These are phyloP conservation scores for Elsinoe australis DNA, from an alignment of 2,329 filamentous ascomycete species.

Conservation along the genomic window DNA sequence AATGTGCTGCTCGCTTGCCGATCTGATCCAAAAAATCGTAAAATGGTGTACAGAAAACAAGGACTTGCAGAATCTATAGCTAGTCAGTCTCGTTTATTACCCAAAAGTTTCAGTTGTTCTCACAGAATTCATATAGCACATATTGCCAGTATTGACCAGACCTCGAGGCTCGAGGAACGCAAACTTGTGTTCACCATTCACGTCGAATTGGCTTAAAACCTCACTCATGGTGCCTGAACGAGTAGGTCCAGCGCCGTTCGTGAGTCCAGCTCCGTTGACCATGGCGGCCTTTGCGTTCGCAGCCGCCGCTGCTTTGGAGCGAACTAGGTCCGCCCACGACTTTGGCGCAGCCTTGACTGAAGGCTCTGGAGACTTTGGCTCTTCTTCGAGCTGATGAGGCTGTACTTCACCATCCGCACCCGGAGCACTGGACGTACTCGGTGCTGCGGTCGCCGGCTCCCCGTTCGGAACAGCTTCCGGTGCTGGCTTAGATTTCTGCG, in stretches of 20 bases:
- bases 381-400: no score
- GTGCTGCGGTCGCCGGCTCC: not conserved
- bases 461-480: slow-evolving; percentile 23
- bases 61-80: slow-evolving; percentile 77
- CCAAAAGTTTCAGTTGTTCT: slow-evolving; percentile 32
- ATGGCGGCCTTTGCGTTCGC: slow-evolving; percentile 27
- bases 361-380: slow-evolving; percentile 34
- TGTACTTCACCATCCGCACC: no score
- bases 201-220: slow-evolving; percentile 64
- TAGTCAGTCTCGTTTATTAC: slow-evolving; percentile 30
- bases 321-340: slow-evolving; percentile 63
- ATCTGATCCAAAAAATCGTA: slow-evolving; percentile 88
- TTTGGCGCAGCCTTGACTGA: slow-evolving; percentile 35
- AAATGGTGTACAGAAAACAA: slow-evolving; percentile 89
- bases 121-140: slow-evolving; percentile 99
- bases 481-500: slow-evolving; percentile 34
- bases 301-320: slow-evolving; percentile 38
- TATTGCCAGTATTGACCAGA: slow-evolving; percentile 93
- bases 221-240: slow-evolving; percentile 63
- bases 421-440: no score
- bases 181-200: slow-evolving; percentile 57
- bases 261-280: slow-evolving; percentile 27
- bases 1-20: slow-evolving; percentile 73
- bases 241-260: slow-evolving; percentile 25
- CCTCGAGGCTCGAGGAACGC: slow-evolving; percentile 87